Conservation (phyloP, 179 eudicot genomes). For the Drosera spatulata region DNA sequence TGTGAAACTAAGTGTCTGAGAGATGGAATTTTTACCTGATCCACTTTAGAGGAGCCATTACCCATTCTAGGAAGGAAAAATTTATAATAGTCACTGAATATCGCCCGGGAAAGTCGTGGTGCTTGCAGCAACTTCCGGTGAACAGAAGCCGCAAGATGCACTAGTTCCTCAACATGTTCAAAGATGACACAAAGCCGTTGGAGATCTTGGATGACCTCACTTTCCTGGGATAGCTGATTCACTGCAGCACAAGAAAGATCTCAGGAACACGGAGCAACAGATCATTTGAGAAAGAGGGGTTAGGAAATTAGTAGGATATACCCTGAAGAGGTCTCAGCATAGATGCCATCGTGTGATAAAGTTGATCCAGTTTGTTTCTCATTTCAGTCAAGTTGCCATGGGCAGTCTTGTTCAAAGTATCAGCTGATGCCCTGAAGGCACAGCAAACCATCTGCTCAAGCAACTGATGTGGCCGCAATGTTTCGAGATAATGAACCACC, state of each 20-base stretch:
- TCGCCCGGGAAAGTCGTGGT: constrained; percentile 49
- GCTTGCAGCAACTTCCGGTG: constrained; percentile 64
- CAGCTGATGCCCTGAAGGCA: constrained; percentile 80
- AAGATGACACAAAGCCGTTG: constrained; percentile 49
- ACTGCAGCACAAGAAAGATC: constrained; percentile 25
- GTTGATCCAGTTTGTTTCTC: constrained; percentile 59
- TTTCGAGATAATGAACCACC: constrained; percentile 96
- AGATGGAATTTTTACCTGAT: constrained; percentile 22
- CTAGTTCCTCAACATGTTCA: constrained; percentile 59
- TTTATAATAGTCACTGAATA: constrained; percentile 57
- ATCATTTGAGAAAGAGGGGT: not conserved
- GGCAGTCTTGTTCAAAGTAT: constrained; percentile 54
- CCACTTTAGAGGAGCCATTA: constrained; percentile 18
- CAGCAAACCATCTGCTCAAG: constrained; percentile 97
- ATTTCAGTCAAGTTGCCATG: constrained; percentile 64
- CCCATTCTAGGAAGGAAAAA: constrained; percentile 62
- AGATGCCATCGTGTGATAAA: constrained; percentile 68
- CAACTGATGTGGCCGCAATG: constrained; percentile 71
- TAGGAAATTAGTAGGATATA: constrained; percentile 9
- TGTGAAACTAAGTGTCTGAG: too few species aligned
- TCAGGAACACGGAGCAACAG: not conserved
- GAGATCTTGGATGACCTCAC: constrained; percentile 51
- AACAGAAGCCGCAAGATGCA: constrained; percentile 67
- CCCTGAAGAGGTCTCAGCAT: constrained; percentile 63
- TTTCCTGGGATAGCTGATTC: constrained; percentile 31